phyloP scores from a whole-genome alignment of 1,139 yeast species.

The Yamadazyma diospyri region DNA sequence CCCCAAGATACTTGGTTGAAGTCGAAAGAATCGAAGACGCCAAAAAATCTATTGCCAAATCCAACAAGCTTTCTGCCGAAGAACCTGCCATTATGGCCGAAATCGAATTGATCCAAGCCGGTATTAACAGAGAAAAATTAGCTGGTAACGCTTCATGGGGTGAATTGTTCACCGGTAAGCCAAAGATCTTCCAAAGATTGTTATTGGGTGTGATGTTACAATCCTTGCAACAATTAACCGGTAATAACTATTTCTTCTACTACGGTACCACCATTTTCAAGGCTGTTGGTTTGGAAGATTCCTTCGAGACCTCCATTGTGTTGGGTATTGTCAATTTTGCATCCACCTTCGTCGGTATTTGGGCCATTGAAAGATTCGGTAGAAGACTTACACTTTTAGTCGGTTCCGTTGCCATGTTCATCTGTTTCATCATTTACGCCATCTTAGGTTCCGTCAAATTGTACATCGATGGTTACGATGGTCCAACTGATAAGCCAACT shows the following conservation, averaged over 20 bases:
- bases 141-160: constrained; percentile 71
- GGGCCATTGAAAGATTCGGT: constrained; percentile 65
- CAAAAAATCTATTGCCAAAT: constrained; percentile 53
- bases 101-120: constrained; percentile 57
- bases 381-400: constrained; percentile 62
- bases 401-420: constrained; percentile 46
- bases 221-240: constrained; percentile 74
- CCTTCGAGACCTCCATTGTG: constrained; percentile 73
- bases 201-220: constrained; percentile 62
- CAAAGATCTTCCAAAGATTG: constrained; percentile 63
- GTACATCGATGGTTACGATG: constrained; percentile 50
- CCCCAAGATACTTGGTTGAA: constrained; percentile 51
- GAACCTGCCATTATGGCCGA: constrained; percentile 58
- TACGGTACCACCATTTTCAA: constrained; percentile 75
- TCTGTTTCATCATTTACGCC: constrained; percentile 60
- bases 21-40: constrained; percentile 39
- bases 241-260: constrained; percentile 79
- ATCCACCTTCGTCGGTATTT: constrained; percentile 68
- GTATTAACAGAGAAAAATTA: constrained; percentile 57
- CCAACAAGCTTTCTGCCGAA: constrained; percentile 59
- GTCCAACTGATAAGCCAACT: constrained; percentile 39
- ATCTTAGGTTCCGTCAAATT: constrained; percentile 57
- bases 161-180: constrained; percentile 63
- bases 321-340: constrained; percentile 77
- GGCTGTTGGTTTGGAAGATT: constrained; percentile 70